Percentiles rank a stretch among this genome's conserved stretches.
These are phyloP conservation scores for Verbena officinalis DNA, from an alignment of 257 asterid genomes.

Conservation along the genomic window DNA sequence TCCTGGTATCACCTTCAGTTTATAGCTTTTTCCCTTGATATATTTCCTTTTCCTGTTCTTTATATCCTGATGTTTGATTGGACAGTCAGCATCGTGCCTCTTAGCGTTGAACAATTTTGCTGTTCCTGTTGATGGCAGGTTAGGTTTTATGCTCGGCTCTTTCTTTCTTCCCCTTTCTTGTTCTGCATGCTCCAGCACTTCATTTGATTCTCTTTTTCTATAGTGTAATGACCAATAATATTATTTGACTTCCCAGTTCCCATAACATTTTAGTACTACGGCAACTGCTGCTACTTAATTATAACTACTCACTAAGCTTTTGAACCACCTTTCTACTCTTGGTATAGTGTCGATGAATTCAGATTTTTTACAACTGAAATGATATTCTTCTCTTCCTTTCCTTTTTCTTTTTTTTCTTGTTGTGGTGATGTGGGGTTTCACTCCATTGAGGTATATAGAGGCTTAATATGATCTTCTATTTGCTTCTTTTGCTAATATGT, in stretches of 20 bases:
- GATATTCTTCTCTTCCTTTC: neutral
- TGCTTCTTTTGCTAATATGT: neutral
- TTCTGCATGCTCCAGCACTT: constrained; percentile 10
- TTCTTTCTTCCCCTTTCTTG: constrained; percentile 19
- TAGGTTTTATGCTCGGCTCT: constrained; percentile 29
- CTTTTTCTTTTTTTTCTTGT: neutral
- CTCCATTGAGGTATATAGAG: neutral
- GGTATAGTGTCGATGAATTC: neutral
- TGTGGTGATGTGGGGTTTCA: neutral
- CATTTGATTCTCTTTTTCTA: neutral
- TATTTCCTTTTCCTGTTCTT: constrained; percentile 31
- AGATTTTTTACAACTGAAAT: neutral
- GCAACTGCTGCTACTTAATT: neutral
- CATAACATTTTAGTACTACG: constrained; percentile 7
- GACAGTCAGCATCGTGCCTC: constrained; percentile 88
- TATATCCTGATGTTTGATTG: constrained; percentile 35
- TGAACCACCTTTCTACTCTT: constrained; percentile 9
- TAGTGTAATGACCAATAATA: constrained; percentile 22
- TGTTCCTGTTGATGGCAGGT: constrained; percentile 76
- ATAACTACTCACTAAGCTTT: neutral
- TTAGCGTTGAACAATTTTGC: constrained; percentile 88
- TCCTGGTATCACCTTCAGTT: constrained; percentile 17
- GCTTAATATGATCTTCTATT: neutral
- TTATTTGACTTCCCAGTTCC: constrained; percentile 18
- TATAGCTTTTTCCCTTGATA: constrained; percentile 5